phyloP scores from a whole-genome alignment of 228 moss, liverwort and hornwort species.

The Sphagnum magellanicum region DNA sequence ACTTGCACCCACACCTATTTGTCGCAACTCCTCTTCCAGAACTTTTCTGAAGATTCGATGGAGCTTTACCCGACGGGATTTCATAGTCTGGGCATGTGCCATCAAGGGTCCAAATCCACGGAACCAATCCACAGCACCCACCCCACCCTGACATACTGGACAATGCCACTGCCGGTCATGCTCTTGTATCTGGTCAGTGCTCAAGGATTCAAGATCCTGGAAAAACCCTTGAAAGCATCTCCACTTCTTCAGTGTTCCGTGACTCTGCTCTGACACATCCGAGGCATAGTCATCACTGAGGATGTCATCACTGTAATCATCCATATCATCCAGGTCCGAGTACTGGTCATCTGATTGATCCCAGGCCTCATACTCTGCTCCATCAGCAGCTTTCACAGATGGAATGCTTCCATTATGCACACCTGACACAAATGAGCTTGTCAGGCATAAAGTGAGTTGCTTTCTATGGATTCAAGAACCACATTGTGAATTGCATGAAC shows the following conservation, averaged over 20 bases:
- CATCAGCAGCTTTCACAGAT: slow-evolving; percentile 8
- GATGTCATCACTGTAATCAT: slow-evolving; percentile 42
- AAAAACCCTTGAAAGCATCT: slow-evolving; percentile 55
- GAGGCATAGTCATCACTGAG: slow-evolving; percentile 46
- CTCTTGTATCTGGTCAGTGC: slow-evolving; percentile 48
- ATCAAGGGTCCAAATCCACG: slow-evolving; percentile 53
- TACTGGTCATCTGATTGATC: slow-evolving; percentile 42
- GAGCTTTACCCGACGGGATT: slow-evolving; percentile 40
- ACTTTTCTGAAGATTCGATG: slow-evolving; percentile 49
- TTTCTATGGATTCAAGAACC: not conserved
- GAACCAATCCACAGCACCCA: slow-evolving; percentile 60
- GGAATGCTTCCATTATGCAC: not conserved
- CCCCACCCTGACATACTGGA: slow-evolving; percentile 55
- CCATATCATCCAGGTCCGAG: slow-evolving; percentile 15
- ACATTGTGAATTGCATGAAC: not conserved
- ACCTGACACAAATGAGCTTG: not conserved
- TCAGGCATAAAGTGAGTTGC: not conserved
- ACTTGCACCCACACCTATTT: slow-evolving; percentile 31
- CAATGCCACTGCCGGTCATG: slow-evolving; percentile 65
- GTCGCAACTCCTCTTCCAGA: slow-evolving; percentile 43
- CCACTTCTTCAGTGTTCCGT: slow-evolving; percentile 34
- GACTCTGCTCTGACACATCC: slow-evolving; percentile 48
- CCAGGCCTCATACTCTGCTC: slow-evolving; percentile 27
- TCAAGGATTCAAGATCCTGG: slow-evolving; percentile 47
- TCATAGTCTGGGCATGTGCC: slow-evolving; percentile 43